Conservation (phyloP, 2,329 filamentous ascomycete species). For the Simplicillium sp. region DNA sequence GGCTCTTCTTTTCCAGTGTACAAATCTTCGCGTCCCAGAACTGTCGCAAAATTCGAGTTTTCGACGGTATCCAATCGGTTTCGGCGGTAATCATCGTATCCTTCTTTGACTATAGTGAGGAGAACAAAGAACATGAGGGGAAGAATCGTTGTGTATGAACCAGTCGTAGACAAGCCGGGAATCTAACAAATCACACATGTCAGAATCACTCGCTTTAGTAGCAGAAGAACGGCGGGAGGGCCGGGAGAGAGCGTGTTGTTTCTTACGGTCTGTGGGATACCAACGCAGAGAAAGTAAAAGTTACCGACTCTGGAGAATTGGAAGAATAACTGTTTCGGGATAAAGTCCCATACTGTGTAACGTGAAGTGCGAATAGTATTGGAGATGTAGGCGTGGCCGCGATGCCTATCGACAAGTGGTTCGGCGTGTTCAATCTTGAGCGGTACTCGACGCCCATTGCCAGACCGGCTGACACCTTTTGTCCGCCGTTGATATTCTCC, state of each 20-base stretch:
- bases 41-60: conserved; percentile 48
- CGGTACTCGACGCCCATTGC: conserved; percentile 53
- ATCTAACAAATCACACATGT: conserved; percentile 23
- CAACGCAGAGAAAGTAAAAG: conserved; percentile 78
- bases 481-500: conserved; percentile 48
- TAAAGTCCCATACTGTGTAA: conserved; percentile 75
- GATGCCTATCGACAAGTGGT: conserved; percentile 38
- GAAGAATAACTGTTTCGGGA: conserved; percentile 75
- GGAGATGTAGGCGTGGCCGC: conserved; percentile 38
- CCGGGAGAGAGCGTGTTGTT: background rate
- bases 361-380: conserved; percentile 71
- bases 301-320: conserved; percentile 83
- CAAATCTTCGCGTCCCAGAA: conserved; percentile 29
- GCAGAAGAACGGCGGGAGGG: conserved; percentile 7
- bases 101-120: conserved; percentile 76
- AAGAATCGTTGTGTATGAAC: conserved; percentile 64
- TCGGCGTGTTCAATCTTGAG: conserved; percentile 26
- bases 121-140: conserved; percentile 68
- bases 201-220: background rate
- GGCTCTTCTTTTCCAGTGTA: conserved; percentile 17
- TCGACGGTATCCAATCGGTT: conserved; percentile 76
- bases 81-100: conserved; percentile 74
- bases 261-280: conserved; percentile 62
- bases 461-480: conserved; percentile 59
- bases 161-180: conserved; percentile 66